Evolutionary conservation across 257 asterid genomes (phyloP).

Genomic region (Solanum habrochaites): DNA sequence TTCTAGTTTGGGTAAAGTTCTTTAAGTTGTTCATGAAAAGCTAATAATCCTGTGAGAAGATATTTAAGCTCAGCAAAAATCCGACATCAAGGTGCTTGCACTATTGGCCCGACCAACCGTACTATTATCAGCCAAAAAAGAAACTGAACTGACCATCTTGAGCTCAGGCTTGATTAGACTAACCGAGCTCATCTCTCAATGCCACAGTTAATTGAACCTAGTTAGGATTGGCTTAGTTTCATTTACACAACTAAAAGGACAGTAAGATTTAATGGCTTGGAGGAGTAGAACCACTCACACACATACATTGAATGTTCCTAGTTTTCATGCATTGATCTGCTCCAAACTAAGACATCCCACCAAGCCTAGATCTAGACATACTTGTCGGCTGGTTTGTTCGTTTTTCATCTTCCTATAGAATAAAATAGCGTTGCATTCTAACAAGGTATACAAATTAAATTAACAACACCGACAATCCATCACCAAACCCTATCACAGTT

Average conservation of each 20-base stretch:
- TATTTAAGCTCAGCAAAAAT: not conserved
- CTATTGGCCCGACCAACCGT: not conserved
- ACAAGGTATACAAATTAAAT: not conserved
- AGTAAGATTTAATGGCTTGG: no score
- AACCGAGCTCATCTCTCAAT: not conserved
- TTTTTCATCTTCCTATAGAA: not conserved
- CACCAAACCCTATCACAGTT: not conserved
- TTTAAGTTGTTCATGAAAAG: not conserved
- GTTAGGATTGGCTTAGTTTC: not conserved
- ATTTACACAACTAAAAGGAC: not conserved
- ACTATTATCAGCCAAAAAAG: no score
- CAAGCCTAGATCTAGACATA: not conserved
- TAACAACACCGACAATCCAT: not conserved
- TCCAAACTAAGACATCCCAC: not conserved
- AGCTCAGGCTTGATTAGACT: not conserved
- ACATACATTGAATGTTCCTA: not conserved
- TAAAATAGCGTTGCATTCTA: not conserved
- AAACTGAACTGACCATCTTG: not conserved
- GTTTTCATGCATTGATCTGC: not conserved
- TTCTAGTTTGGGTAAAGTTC: not conserved
- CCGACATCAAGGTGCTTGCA: not conserved
- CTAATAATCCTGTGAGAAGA: not conserved
- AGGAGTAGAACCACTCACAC: no score
- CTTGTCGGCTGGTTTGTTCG: not conserved
- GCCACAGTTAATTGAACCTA: not conserved